Evolutionary conservation across 2,329 filamentous ascomycete species (phyloP).

Genomic region (Malbranchea cinnamomea): DNA sequence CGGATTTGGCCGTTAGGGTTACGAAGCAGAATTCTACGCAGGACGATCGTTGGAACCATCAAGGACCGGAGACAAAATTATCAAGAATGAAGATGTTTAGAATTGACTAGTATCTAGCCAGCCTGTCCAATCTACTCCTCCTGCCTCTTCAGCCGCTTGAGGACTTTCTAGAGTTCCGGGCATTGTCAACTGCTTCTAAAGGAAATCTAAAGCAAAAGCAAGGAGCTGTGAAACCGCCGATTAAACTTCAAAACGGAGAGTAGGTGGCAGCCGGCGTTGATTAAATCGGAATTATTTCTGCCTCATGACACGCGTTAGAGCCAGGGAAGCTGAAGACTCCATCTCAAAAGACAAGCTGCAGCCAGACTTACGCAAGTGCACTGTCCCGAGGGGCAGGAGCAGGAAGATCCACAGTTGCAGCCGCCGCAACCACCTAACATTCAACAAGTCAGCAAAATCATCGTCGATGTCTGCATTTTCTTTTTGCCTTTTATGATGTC

Average conservation of each 20-base stretch:
- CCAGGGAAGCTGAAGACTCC: background rate
- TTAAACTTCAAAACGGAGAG: background rate
- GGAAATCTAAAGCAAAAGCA: conserved; percentile 1
- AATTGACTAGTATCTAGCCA: background rate
- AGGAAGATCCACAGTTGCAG: conserved; percentile 27
- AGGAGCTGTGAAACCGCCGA: background rate
- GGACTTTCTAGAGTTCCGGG: background rate
- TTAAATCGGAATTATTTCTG: conserved; percentile 4
- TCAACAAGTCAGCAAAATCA: conserved; percentile 3
- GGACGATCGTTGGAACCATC: too few relatives aligned
- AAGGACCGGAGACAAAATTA: too few relatives aligned
- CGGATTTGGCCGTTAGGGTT: too few relatives aligned
- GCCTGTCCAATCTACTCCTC: background rate
- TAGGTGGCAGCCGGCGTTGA: background rate
- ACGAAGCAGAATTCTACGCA: too few relatives aligned
- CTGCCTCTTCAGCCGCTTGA: background rate
- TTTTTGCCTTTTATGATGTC: too few relatives aligned
- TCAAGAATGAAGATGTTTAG: too few relatives aligned
- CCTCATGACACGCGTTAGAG: conserved; percentile 1
- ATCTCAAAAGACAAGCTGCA: background rate
- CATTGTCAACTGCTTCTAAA: conserved; percentile 4
- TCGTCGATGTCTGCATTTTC: background rate
- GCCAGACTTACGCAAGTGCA: conserved; percentile 26
- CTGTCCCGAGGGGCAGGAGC: conserved; percentile 26
- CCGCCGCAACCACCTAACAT: conserved; percentile 21